Conservation (phyloP, 306 rosid species). For the Cicer yamashitae region DNA sequence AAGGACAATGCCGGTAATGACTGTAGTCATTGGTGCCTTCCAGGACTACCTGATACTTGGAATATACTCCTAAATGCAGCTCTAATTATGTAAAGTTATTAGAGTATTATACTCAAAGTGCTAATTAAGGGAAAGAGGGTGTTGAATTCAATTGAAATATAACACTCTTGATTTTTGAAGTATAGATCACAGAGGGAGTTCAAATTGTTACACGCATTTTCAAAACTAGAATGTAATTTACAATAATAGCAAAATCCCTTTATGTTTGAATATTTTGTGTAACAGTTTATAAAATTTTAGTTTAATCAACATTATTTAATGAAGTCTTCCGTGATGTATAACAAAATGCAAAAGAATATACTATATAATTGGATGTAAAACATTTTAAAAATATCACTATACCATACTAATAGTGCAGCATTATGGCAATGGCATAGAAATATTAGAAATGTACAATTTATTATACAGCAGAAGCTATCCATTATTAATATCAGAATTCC, state of each 20-base stretch:
- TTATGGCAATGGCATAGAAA: neutral
- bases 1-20: conserved; percentile 63
- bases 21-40: conserved; percentile 97
- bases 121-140: conserved; percentile 5
- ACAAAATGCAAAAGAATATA: neutral
- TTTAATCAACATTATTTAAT: neutral
- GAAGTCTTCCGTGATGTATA: neutral
- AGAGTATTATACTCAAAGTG: conserved; percentile 29
- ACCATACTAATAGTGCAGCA: neutral
- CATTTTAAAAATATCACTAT: neutral
- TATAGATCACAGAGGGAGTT: conserved; percentile 28
- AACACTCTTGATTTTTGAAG: conserved; percentile 30
- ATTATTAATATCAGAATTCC: neutral
- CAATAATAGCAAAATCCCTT: conserved; percentile 11
- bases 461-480: conserved; percentile 1
- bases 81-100: conserved; percentile 47
- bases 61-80: conserved; percentile 80
- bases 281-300: conserved; percentile 8
- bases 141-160: conserved; percentile 45
- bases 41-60: conserved; percentile 97
- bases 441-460: conserved; percentile 21
- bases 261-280: conserved; percentile 34
- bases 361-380: too few species aligned
- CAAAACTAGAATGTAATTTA: conserved; percentile 1
- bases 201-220: conserved; percentile 27